phyloP scores from a whole-genome alignment of 208 protist species.

The Trichomonas tenax region DNA sequence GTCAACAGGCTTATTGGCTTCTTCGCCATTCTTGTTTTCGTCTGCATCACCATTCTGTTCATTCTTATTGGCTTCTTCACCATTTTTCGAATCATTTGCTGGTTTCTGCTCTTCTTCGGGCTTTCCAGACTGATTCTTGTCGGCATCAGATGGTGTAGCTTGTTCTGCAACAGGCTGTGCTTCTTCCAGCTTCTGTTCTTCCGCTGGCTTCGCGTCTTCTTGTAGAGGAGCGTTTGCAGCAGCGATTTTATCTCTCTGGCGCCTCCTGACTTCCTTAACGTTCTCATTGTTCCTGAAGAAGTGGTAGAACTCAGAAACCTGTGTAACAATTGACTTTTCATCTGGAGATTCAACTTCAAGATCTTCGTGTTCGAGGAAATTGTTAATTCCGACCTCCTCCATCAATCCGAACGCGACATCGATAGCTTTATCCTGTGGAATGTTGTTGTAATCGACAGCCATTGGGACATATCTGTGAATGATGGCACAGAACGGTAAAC shows the following conservation, averaged over 20 bases:
- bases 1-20: too few species aligned
- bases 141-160: too few species aligned
- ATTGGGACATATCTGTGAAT: neutral
- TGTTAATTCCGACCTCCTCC: neutral
- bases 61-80: too few species aligned
- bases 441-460: neutral
- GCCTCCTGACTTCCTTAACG: neutral
- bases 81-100: too few species aligned
- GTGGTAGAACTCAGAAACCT: neutral
- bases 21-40: too few species aligned
- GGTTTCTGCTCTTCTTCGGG: too few species aligned
- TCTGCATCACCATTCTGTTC: too few species aligned
- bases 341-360: neutral
- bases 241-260: neutral
- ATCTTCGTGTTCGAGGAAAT: neutral
- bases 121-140: too few species aligned
- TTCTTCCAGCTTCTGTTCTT: too few species aligned
- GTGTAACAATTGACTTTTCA: neutral
- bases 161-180: too few species aligned
- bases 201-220: too few species aligned
- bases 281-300: neutral
- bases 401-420: neutral
- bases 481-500: neutral
- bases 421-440: neutral
- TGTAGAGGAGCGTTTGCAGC: neutral